Evolutionary conservation across 352 stramenopile genomes (phyloP).

Genomic region (Peronospora destructor): DNA sequence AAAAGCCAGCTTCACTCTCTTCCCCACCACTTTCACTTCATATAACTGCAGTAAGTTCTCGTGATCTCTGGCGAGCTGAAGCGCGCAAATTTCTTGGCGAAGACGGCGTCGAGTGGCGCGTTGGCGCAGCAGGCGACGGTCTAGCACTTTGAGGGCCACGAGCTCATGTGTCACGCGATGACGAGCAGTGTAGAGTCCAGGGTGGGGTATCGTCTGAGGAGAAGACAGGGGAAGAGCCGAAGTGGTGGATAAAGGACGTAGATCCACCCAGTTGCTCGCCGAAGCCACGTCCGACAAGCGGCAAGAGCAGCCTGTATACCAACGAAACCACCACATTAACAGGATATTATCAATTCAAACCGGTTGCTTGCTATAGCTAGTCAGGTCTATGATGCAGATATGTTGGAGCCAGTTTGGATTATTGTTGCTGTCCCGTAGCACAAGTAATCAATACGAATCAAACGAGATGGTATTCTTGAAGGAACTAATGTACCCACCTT

Average conservation of each 20-base stretch:
- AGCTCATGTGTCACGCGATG: slow-evolving; percentile 52
- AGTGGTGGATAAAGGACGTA: slow-evolving; percentile 34
- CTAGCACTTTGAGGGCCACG: slow-evolving; percentile 68
- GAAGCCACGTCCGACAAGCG: slow-evolving; percentile 38
- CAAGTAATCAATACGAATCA: too few species aligned
- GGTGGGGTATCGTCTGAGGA: slow-evolving; percentile 3
- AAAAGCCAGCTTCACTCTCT: slow-evolving; percentile 66
- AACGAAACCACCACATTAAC: slow-evolving; percentile 61
- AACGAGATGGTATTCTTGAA: too few species aligned
- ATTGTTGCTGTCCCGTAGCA: too few species aligned
- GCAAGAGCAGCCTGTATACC: slow-evolving; percentile 42
- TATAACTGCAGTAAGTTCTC: slow-evolving; percentile 63
- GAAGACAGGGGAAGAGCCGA: slow-evolving; percentile 3
- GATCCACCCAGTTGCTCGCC: slow-evolving; percentile 40
- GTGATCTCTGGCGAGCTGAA: slow-evolving; percentile 42
- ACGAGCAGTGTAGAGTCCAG: slow-evolving; percentile 58
- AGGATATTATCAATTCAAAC: not conserved
- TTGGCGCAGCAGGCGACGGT: slow-evolving; percentile 40
- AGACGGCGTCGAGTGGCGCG: slow-evolving; percentile 44
- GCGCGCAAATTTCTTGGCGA: slow-evolving; percentile 58
- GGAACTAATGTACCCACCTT: too few species aligned
- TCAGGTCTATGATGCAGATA: too few species aligned
- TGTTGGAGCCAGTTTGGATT: too few species aligned
- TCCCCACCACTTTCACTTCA: slow-evolving; percentile 39
- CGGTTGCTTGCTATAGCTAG: too few species aligned